These are phyloP conservation scores for Pisolithus albus DNA, from an alignment of 768 basidiomycete species.

Conservation along the genomic window DNA sequence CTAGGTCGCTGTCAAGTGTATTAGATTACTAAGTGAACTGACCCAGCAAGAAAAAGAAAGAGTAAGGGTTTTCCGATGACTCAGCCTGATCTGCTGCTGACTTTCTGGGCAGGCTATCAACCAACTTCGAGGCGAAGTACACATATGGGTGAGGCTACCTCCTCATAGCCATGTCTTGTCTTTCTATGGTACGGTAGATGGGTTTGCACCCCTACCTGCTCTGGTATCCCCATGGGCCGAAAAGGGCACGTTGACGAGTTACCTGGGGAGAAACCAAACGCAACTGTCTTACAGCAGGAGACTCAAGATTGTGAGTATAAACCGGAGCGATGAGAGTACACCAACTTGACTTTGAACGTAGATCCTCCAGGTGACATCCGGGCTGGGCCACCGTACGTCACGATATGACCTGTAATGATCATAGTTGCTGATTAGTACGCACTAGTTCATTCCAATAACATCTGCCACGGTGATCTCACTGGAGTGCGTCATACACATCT, in stretches of 20 bases:
- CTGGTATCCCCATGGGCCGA: slow-evolving; percentile 23
- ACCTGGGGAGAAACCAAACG: slow-evolving; percentile 3
- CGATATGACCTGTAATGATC: not conserved
- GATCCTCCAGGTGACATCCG: slow-evolving; percentile 30
- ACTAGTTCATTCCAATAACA: slow-evolving; percentile 1
- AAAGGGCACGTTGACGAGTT: slow-evolving; percentile 17
- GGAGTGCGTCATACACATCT: not conserved
- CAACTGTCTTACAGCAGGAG: not conserved
- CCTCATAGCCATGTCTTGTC: slow-evolving; percentile 14
- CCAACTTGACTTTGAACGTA: not conserved
- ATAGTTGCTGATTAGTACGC: not conserved
- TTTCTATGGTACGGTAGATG: slow-evolving; percentile 12
- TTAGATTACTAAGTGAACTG: not conserved
- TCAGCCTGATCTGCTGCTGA: not conserved
- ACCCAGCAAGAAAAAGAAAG: not conserved
- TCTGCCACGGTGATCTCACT: slow-evolving; percentile 8
- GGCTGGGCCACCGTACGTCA: slow-evolving; percentile 33
- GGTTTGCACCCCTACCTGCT: slow-evolving; percentile 16
- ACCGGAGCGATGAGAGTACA: not conserved
- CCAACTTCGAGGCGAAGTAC: not conserved
- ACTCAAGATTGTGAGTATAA: not conserved
- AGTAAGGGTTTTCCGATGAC: not conserved
- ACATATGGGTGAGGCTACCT: not conserved
- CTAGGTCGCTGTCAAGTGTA: not conserved
- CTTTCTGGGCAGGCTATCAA: not conserved